phyloP scores from a whole-genome alignment of 345 rosid species.

The Hypericum perforatum region DNA sequence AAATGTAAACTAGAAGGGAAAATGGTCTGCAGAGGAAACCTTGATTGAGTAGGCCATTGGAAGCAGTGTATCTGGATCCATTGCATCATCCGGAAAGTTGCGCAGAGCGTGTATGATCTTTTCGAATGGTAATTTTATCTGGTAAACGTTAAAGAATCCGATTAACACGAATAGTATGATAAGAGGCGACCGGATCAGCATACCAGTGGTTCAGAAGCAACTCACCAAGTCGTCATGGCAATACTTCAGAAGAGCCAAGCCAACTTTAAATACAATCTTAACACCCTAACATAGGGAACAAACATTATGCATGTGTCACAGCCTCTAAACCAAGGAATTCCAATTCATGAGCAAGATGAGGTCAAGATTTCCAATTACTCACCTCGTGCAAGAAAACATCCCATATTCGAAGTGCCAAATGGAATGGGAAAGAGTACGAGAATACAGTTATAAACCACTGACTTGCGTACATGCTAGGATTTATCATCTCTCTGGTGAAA shows the following conservation, averaged over 20 bases:
- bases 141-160: constrained; percentile 6
- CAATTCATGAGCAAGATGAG: neutral
- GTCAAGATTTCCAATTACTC: constrained; percentile 8
- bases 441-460: constrained; percentile 99
- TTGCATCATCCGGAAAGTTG: constrained; percentile 82
- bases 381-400: constrained; percentile 96
- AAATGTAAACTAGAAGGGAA: neutral
- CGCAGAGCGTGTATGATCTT: constrained; percentile 85
- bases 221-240: constrained; percentile 91
- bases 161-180: neutral
- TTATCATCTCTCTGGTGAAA: constrained; percentile 79
- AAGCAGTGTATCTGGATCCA: constrained; percentile 79
- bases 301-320: neutral
- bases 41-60: constrained; percentile 89
- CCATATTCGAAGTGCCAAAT: constrained; percentile 90
- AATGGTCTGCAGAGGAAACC: constrained; percentile 22
- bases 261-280: constrained; percentile 87
- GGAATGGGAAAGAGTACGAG: constrained; percentile 89
- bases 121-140: constrained; percentile 82
- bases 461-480: constrained; percentile 98
- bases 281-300: constrained; percentile 51
- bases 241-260: constrained; percentile 75
- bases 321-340: constrained; percentile 1
- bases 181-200: neutral
- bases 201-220: constrained; percentile 4